These are phyloP conservation scores for Pythium myriotylum DNA, from an alignment of 352 stramenopile genomes.

Conservation along the genomic window DNA sequence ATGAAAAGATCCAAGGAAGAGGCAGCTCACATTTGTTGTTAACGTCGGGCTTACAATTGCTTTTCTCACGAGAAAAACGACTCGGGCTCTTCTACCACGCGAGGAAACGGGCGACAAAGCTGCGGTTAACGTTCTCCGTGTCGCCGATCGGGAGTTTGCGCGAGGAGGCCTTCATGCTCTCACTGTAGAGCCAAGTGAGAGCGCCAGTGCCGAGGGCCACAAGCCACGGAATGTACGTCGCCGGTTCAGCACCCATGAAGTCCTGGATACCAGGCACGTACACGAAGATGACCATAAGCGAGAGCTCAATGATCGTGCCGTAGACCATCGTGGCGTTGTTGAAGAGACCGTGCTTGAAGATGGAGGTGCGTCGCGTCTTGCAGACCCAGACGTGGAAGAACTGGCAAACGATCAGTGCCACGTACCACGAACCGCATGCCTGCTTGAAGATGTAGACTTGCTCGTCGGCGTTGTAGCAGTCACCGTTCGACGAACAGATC, in stretches of 20 bases:
- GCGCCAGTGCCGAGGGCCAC: constrained; percentile 38
- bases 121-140: neutral
- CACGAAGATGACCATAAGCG: constrained; percentile 47
- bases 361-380: constrained; percentile 81
- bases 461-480: constrained; percentile 40
- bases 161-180: constrained; percentile 35
- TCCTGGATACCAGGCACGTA: constrained; percentile 51
- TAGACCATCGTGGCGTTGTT: constrained; percentile 83
- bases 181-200: constrained; percentile 43
- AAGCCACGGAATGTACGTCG: constrained; percentile 50
- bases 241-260: constrained; percentile 38
- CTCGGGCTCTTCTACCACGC: no score
- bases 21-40: no score
- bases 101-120: constrained; percentile 7
- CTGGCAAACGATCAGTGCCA: constrained; percentile 75
- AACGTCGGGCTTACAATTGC: no score
- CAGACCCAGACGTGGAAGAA: constrained; percentile 84
- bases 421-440: constrained; percentile 69
- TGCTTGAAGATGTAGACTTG: constrained; percentile 59
- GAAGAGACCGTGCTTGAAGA: constrained; percentile 67
- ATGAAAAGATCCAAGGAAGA: no score
- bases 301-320: constrained; percentile 39
- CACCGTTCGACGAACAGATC: constrained; percentile 30
- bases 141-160: no score
- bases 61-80: no score